Conservation (phyloP, 306 rosid genomes). For the Begonia masoniana region DNA sequence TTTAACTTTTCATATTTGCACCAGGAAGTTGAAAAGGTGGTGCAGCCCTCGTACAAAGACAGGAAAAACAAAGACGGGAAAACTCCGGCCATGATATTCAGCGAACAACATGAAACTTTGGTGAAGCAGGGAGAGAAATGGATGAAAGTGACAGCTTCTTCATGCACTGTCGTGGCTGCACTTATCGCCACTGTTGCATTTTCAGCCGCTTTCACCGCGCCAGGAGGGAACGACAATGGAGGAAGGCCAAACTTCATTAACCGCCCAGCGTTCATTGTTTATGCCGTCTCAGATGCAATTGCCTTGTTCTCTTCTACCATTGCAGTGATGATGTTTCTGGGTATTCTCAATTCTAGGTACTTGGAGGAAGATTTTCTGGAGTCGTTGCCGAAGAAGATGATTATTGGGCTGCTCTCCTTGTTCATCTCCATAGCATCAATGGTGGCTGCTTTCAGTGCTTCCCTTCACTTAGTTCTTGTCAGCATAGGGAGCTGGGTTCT, state of each 20-base stretch:
- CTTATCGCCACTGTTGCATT: conserved; percentile 54
- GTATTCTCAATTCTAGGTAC: too few relatives aligned
- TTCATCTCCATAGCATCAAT: not conserved
- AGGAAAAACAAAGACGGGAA: conserved; percentile 11
- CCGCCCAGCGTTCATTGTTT: conserved; percentile 21
- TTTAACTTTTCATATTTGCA: too few relatives aligned
- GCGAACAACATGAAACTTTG: conserved; percentile 13
- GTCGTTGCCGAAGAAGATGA: not conserved
- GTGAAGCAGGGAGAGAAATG: conserved; percentile 36
- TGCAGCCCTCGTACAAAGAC: conserved; percentile 1
- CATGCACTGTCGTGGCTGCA: conserved; percentile 53
- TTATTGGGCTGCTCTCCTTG: not conserved
- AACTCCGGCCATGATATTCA: conserved; percentile 37
- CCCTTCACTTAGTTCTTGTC: not conserved
- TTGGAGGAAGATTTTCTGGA: too few relatives aligned
- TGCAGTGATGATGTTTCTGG: conserved; percentile 1
- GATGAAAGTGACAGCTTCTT: conserved; percentile 37
- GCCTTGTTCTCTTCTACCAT: not conserved
- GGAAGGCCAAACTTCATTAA: conserved; percentile 26
- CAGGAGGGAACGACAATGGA: conserved; percentile 26
- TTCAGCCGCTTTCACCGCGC: conserved; percentile 39
- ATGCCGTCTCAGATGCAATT: conserved; percentile 7
- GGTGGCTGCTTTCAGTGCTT: not conserved
- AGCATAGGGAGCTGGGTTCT: not conserved
- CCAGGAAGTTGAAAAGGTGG: conserved; percentile 7